phyloP scores from a whole-genome alignment of 495 filamentous ascomycete species.

The Penicillium pancosmium region DNA sequence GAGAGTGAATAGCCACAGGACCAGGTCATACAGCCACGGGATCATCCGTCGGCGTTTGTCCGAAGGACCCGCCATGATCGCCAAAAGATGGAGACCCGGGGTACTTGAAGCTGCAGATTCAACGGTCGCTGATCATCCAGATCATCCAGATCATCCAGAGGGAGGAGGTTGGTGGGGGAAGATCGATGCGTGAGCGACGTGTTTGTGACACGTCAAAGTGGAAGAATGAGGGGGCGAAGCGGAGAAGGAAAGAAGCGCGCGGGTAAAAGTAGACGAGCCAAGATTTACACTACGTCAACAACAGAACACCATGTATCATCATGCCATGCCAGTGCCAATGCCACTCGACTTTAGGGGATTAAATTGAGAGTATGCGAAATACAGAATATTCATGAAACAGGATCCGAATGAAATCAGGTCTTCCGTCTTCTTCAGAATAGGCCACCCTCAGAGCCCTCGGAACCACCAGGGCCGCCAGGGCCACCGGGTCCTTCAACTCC shows the following conservation, averaged over 20 bases:
- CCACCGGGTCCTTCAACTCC: not conserved
- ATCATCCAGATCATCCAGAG: not conserved
- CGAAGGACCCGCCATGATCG: conserved; percentile 27
- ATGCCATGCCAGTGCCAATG: too few species aligned
- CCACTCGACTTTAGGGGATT: not conserved
- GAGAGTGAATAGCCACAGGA: conserved; percentile 80
- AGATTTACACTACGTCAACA: not conserved
- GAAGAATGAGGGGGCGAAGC: not conserved
- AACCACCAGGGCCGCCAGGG: not conserved
- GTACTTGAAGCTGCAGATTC: not conserved
- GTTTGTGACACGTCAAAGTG: not conserved
- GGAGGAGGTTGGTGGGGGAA: not conserved
- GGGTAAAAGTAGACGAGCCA: not conserved
- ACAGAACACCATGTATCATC: not conserved
- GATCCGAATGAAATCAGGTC: conserved; percentile 4
- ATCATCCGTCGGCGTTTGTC: conserved; percentile 43
- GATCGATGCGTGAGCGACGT: not conserved
- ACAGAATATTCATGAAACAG: conserved; percentile 17
- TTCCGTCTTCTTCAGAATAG: not conserved
- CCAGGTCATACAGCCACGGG: conserved; percentile 75
- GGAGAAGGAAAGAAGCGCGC: not conserved
- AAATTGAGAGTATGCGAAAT: conserved; percentile 8
- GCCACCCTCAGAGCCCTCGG: not conserved
- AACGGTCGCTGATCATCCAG: conserved; percentile 2
- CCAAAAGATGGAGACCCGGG: conserved; percentile 10